These are phyloP conservation scores for Starmerella davenportii DNA, from an alignment of 805 yeast genomes.

Conservation along the genomic window DNA sequence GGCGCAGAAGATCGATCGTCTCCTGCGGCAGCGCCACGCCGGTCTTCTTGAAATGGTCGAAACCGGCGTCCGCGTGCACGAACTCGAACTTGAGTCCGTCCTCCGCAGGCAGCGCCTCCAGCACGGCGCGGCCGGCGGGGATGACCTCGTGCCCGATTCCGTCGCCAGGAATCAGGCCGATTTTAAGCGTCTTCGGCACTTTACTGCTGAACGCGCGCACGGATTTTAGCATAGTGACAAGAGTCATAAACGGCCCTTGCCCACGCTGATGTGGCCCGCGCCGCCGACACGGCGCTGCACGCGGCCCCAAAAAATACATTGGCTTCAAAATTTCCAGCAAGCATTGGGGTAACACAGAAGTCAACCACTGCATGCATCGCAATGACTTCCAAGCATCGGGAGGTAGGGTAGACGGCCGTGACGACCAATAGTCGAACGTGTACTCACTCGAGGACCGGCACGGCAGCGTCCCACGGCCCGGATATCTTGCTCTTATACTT, in stretches of 20 bases:
- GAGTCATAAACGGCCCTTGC: not conserved
- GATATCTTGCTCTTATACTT: conserved; percentile 66
- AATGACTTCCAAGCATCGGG: too few relatives aligned
- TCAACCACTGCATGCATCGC: too few relatives aligned
- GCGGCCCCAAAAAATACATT: too few relatives aligned
- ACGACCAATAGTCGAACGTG: too few relatives aligned
- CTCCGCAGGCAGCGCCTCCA: conserved; percentile 52
- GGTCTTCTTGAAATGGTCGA: conserved; percentile 80
- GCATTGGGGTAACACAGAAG: too few relatives aligned
- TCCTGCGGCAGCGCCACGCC: conserved; percentile 91
- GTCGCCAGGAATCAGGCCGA: conserved; percentile 85
- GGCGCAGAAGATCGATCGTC: conserved; percentile 60
- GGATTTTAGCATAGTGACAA: conserved; percentile 4
- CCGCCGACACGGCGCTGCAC: too few relatives aligned
- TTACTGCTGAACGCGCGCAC: conserved; percentile 7
- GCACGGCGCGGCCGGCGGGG: conserved; percentile 82
- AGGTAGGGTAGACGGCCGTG: too few relatives aligned
- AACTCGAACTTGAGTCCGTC: conserved; percentile 70
- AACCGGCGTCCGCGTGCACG: conserved; percentile 81
- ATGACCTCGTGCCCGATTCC: conserved; percentile 97
- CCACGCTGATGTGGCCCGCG: too few relatives aligned
- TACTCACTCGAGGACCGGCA: conserved; percentile 35
- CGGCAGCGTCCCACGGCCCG: conserved; percentile 89
- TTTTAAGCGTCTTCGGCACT: conserved; percentile 12
- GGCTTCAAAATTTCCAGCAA: too few relatives aligned